Evolutionary conservation across 2,329 filamentous ascomycete genomes (phyloP).

Genomic region (Coleophoma crateriformis): DNA sequence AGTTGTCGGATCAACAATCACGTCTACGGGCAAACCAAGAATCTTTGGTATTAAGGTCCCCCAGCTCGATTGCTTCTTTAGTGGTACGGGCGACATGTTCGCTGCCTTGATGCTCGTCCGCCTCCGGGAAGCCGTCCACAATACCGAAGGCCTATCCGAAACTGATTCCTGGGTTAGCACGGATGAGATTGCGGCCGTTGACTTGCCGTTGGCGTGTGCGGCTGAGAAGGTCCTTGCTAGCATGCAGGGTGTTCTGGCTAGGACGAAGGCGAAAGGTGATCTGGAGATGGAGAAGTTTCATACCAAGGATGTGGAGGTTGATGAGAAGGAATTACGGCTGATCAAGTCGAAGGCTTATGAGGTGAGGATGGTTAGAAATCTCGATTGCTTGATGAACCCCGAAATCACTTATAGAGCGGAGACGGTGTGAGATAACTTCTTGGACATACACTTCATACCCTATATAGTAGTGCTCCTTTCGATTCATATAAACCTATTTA

Average conservation of each 20-base stretch:
- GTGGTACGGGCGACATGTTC: slow-evolving; percentile 97
- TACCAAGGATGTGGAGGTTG: slow-evolving; percentile 35
- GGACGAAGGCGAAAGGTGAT: slow-evolving; percentile 61
- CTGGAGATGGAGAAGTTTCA: slow-evolving; percentile 52
- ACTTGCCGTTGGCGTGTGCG: slow-evolving; percentile 78
- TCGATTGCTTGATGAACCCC: slow-evolving; percentile 62
- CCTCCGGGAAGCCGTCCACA: slow-evolving; percentile 73
- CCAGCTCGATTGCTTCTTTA: slow-evolving; percentile 87
- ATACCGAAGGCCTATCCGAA: slow-evolving; percentile 39
- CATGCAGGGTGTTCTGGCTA: slow-evolving; percentile 80
- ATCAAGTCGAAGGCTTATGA: slow-evolving; percentile 81
- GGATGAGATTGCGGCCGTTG: slow-evolving; percentile 61
- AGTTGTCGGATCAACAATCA: slow-evolving; percentile 73
- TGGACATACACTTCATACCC: not conserved
- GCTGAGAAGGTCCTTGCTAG: slow-evolving; percentile 83
- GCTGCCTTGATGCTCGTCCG: slow-evolving; percentile 84
- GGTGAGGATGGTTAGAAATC: slow-evolving; percentile 74
- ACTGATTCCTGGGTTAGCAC: slow-evolving; percentile 68
- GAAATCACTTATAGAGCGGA: slow-evolving; percentile 56
- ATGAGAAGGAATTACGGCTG: slow-evolving; percentile 48
- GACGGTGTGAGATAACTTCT: slow-evolving; percentile 28
- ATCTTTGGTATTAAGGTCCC: slow-evolving; percentile 86
- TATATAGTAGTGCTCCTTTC: not conserved
- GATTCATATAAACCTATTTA: no score
- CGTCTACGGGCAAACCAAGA: slow-evolving; percentile 59